Conservation (phyloP, 768 basidiomycete genomes). For the Lactarius psammicola region DNA sequence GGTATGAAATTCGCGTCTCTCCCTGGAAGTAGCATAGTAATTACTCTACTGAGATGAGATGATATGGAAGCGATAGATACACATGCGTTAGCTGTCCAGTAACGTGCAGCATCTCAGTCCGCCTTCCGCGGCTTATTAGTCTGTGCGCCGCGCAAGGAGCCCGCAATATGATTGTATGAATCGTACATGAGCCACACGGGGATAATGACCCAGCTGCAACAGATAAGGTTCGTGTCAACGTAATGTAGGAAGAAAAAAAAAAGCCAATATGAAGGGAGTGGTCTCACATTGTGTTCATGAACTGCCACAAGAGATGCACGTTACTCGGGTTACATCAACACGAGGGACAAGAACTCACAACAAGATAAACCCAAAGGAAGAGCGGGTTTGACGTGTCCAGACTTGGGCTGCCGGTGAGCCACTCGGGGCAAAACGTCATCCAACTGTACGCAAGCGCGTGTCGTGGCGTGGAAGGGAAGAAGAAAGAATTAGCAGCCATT, state of each 20-base stretch:
- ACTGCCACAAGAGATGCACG: slow-evolving; percentile 40
- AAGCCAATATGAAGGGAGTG: neutral
- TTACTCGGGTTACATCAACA: slow-evolving; percentile 38
- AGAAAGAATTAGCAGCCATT: neutral
- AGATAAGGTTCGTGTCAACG: slow-evolving; percentile 22
- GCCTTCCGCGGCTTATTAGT: slow-evolving; percentile 11
- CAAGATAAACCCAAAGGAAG: slow-evolving; percentile 77
- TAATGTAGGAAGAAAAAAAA: neutral
- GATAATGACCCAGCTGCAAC: slow-evolving; percentile 70
- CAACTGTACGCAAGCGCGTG: slow-evolving; percentile 38
- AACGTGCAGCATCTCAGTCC: neutral
- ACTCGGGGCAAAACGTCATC: slow-evolving; percentile 91
- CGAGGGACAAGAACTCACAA: slow-evolving; percentile 49
- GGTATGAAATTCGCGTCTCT: neutral
- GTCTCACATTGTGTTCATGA: slow-evolving; percentile 78
- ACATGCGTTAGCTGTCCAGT: neutral
- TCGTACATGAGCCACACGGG: slow-evolving; percentile 76
- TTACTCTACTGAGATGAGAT: neutral
- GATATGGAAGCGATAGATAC: slow-evolving; percentile 1
- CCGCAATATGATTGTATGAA: slow-evolving; percentile 69
- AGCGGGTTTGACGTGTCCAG: slow-evolving; percentile 68
- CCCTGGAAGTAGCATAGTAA: neutral
- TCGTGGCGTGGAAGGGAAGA: no score
- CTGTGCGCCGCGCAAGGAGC: slow-evolving; percentile 46
- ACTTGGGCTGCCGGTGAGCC: slow-evolving; percentile 72